Evolutionary conservation across 2,329 filamentous ascomycete genomes (phyloP), one percentile per base, ranked within the genome.

Genomic region (Aspergillus fischeri): DNA sequence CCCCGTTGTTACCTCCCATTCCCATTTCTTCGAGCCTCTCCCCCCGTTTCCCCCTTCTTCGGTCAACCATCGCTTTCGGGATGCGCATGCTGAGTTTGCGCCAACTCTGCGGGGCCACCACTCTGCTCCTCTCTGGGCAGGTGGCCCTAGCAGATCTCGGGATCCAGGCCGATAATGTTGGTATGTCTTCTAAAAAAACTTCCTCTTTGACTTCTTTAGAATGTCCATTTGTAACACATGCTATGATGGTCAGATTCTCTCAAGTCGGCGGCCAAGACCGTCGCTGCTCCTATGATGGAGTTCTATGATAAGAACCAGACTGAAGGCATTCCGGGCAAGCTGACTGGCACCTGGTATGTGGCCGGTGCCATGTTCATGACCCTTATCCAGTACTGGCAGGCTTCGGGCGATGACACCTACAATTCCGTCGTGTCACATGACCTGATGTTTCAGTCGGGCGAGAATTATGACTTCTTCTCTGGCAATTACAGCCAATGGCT

Each of bases 271-370:
- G 74, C 75, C 17, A 65, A 65, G 29, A 69, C 68, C 7, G 64
- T 71, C 11, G 80, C 80, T 5, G 67, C 75, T 55, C 76, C 79
- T 55, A 77, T 83, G 73, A 74, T 82, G 70, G 66, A 68, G 24
- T 79, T 77, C 62, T 83, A 83, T 63, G 75, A 70, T 45, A 80
- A 79, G 32, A 79, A 83, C 60, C 59, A 73, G 48, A 75, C 78
- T 1, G 78, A 77, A 28, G 72, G 73, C 10, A 77, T 77, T 44
- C 79, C 79, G 3, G 81, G 81, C 51, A 75, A 81, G 56, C 72
- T 91, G 29, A 83, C 85, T 8, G 89, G 88, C 73, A 89, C 88
- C 77, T 90, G 86, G 86, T 90, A 86, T 86, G 83, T 89, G 67
- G 84, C 83, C 11, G 83, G 85, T 55, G 83, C 84, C 24, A 80